A percentile compares a stretch with the other conserved stretches of the same genome.
phyloP scores from a whole-genome alignment of 805 yeast species.

The Candida broadrunensis region DNA sequence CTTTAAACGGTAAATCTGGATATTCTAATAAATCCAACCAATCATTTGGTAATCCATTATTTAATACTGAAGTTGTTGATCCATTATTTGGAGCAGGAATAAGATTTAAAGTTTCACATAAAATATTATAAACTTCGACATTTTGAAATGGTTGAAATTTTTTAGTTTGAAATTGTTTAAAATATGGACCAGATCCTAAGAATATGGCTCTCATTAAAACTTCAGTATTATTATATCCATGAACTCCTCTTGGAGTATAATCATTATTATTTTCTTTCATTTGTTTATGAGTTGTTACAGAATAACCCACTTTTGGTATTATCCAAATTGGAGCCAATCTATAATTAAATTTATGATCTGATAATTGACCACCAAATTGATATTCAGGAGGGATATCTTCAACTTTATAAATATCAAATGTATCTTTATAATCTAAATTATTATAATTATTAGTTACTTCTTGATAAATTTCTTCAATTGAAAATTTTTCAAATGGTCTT shows the following conservation, averaged over 20 bases:
- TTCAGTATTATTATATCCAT: conserved; percentile 79
- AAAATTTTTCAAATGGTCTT: conserved; percentile 46
- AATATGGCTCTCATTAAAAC: conserved; percentile 82
- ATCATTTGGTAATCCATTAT: conserved; percentile 22
- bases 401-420: conserved; percentile 40
- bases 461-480: conserved; percentile 44
- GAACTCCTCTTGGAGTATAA: conserved; percentile 71
- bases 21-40: conserved; percentile 50
- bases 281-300: conserved; percentile 59
- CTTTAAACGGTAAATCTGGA: conserved; percentile 49
- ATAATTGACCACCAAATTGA: conserved; percentile 48
- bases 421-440: conserved; percentile 12
- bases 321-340: conserved; percentile 86
- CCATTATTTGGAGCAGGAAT: conserved; percentile 63
- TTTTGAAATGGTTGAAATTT: conserved; percentile 66
- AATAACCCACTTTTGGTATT: conserved; percentile 79
- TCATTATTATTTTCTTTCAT: conserved; percentile 47
- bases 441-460: conserved; percentile 36
- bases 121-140: conserved; percentile 66
- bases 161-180: conserved; percentile 31
- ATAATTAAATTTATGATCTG: conserved; percentile 42
- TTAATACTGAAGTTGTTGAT: conserved; percentile 20
- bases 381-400: conserved; percentile 55
- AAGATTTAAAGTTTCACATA: conserved; percentile 61
- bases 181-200: conserved; percentile 78